Base-by-base conservation (phyloP, 2,329 filamentous ascomycete species). In the Talaromyces sp. region DNA sequence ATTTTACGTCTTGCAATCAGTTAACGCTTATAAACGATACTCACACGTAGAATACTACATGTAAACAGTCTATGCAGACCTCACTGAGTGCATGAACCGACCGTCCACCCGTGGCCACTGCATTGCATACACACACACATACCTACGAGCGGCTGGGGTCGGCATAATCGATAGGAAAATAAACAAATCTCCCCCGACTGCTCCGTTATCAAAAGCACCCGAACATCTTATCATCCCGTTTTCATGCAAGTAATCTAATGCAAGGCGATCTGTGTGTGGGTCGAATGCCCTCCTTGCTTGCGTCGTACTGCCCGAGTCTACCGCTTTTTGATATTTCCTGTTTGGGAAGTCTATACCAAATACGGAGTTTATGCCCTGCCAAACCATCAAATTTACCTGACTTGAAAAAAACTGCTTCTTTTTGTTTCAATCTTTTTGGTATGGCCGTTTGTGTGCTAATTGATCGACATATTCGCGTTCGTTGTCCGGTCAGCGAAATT, bases 91-190 rank as follows among this genome's bases (percentile, higher is more conserved):
- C 19, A 19, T 19, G 41, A 21, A n/a, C 10, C 8, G 19, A 46
- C 41, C 11, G 41, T 46, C 43, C 11, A 14, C 43, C 43, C 19
- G 43, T 46, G 43, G 43, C 19, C 19, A 3, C 43, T 46, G 43
- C 43, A 46, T 46, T 46, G 43, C 43, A 46, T 38, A 38, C 32
- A 17, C 10, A 38, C 4, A 38, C 32, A 38, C 32, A 38, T 46
- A 46, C 43, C 43, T 46, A 24, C 43, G 43, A 46, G 49, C 49
- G 49, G 49, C 49, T 52, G 49, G 49, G 49, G 24, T 21, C 24
- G 49, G 49, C 49, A 52, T 29, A 52, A 52, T 52, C 49, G 49
- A 52, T 52, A 52, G 49, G 49, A 52, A 52, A 52, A 29, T 52
- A 51, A 51, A 51, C 24, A 14, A n/a, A 24, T 6, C 46, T n/a